Evolutionary conservation across 768 basidiomycete species (phyloP), one percentile per base, ranked within the genome.

Genomic region (Harrya chromipes): DNA sequence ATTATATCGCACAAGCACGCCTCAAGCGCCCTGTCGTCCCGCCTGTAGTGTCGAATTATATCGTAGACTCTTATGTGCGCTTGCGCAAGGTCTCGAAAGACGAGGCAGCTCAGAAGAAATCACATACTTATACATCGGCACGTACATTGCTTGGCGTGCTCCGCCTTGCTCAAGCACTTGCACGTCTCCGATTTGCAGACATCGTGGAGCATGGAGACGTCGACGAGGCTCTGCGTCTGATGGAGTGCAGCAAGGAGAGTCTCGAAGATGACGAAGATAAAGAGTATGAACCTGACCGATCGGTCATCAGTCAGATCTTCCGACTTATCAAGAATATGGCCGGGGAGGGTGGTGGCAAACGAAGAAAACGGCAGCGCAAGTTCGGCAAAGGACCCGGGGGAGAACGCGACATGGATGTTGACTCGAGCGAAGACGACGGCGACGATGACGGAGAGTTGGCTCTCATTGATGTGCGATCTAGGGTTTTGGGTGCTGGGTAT

Each of bases 201-300:
- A 72, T 72, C 2, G 97, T 98, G 35, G 84, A 84, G 42, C 82
- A 85, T 48, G 77, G 80, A 34, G 97, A 99, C 64, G 94, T 99
- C 12, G 94, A 98, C 62, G 97, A 98, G 70, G 97, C 97, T 2
- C 74, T 99, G 54, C 84, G 97, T 34, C 74, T 99, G 53, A 98
- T 99, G 94, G 92, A 94, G 51, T 92, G 90, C 58, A 92, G 89
- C 72, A 99, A 98, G 69, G 88, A 90, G 62, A 91, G 86, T 61
- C 72, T 99, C 58, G 76, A 83, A 47, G 90, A 94, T 39, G 90
- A 91, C 11, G 80, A 82, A 17, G 85, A 87, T 37, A 76, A 77
- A 38, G 85, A 83, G 29, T 71, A 73, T 24, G 86, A 87, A 29
- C 74, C 75, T 4, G 95, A 99, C 64, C 80, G 82, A 56, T 91